phyloP scores from a whole-genome alignment of 257 asterid species.

The Nicotiana tomentosiformis region DNA sequence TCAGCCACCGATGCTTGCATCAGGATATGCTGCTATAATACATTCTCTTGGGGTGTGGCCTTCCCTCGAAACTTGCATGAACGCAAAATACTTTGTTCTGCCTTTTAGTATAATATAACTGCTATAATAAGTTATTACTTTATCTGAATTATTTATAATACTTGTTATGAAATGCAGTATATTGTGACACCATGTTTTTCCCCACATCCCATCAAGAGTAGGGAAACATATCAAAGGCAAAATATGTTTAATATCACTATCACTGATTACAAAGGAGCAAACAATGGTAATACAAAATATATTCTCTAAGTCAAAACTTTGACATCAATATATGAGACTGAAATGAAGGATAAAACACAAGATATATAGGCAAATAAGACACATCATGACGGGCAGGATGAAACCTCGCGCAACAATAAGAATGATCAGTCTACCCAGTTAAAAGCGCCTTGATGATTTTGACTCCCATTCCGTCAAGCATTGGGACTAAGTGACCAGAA shows the following conservation, averaged over 20 bases:
- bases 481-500: constrained; percentile 67
- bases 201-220: too few species aligned
- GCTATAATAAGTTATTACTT: too few species aligned
- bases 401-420: not conserved
- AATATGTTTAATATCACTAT: not conserved
- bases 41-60: too few species aligned
- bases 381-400: not conserved
- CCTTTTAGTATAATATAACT: too few species aligned
- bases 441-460: constrained; percentile 44
- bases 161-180: too few species aligned
- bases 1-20: too few species aligned
- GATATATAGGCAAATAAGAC: not conserved
- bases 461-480: constrained; percentile 51
- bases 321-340: not conserved
- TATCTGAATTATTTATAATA: too few species aligned
- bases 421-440: constrained; percentile 19
- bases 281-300: not conserved
- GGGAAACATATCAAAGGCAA: not conserved
- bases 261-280: not conserved
- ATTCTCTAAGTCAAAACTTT: not conserved
- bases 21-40: too few species aligned
- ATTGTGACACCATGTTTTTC: too few species aligned
- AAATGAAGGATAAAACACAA: not conserved
- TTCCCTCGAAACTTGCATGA: too few species aligned
- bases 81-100: too few species aligned